A percentile compares a stretch with the other conserved stretches of the same genome.
phyloP scores from a whole-genome alignment of 2,329 filamentous ascomycete species.

The Talaromyces sp. region DNA sequence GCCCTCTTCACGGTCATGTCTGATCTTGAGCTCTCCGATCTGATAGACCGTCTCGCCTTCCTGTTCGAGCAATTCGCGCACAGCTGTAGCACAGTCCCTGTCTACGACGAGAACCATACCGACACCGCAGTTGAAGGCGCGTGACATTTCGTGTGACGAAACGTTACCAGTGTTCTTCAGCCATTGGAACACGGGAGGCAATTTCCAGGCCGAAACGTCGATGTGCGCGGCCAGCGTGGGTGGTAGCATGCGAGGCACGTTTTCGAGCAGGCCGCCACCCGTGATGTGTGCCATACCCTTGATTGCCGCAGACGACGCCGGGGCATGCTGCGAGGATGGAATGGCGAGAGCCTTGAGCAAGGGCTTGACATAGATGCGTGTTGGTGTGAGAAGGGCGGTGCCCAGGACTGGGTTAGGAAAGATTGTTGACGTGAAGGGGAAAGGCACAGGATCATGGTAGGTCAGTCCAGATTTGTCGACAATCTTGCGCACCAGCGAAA shows the following conservation, averaged over 20 bases:
- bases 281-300: constrained; percentile 98
- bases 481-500: constrained; percentile 91
- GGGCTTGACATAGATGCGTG: constrained; percentile 86
- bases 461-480: constrained; percentile 66
- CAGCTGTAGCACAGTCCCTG: constrained; percentile 57
- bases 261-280: constrained; percentile 86
- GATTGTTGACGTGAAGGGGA: constrained; percentile 56
- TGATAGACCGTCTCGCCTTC: constrained; percentile 72
- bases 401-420: constrained; percentile 64
- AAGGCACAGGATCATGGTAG: constrained; percentile 72
- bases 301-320: constrained; percentile 50
- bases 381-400: constrained; percentile 77
- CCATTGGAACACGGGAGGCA: constrained; percentile 82
- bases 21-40: constrained; percentile 65
- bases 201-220: constrained; percentile 69
- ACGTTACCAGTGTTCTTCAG: constrained; percentile 70
- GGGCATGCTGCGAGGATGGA: constrained; percentile 12
- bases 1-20: constrained; percentile 43
- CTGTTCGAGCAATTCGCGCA: constrained; percentile 56
- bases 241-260: constrained; percentile 91
- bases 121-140: constrained; percentile 91
- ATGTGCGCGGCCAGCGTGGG: constrained; percentile 72
- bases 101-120: constrained; percentile 89
- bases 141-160: constrained; percentile 71
- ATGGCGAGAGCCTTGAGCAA: constrained; percentile 60